These are phyloP conservation scores for Trichoderma atrobrunneum DNA, from an alignment of 2,329 filamentous ascomycete species.

Conservation along the genomic window DNA sequence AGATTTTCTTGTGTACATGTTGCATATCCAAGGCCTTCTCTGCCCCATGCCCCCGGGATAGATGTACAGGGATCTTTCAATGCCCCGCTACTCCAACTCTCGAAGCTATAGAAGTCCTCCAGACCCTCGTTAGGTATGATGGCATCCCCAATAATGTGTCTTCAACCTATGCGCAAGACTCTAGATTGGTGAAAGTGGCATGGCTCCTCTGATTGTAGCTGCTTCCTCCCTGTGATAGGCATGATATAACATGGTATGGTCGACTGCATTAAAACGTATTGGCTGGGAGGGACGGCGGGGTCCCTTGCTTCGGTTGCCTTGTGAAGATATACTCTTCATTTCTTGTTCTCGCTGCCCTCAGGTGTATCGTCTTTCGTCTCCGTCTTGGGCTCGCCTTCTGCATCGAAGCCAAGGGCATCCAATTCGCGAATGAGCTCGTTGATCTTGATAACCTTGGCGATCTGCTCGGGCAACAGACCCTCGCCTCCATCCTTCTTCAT, in stretches of 20 bases:
- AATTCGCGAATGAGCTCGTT: slow-evolving; percentile 88
- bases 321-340: slow-evolving; percentile 22
- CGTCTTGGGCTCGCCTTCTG: slow-evolving; percentile 62
- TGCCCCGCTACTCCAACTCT: background rate
- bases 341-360: slow-evolving; percentile 24
- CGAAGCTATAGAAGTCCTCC: background rate
- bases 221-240: background rate
- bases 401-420: slow-evolving; percentile 78
- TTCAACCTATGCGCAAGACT: background rate
- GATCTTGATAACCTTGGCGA: slow-evolving; percentile 97
- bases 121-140: background rate
- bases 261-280: background rate
- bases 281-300: background rate
- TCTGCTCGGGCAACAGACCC: slow-evolving; percentile 83
- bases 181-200: background rate
- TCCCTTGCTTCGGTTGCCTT: background rate
- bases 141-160: background rate
- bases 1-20: background rate
- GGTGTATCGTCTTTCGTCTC: slow-evolving; percentile 18
- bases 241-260: background rate
- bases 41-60: background rate
- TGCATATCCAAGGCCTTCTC: background rate
- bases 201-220: background rate
- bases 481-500: slow-evolving; percentile 88
- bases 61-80: slow-evolving; percentile 1